Base-by-base conservation (phyloP, 2,329 filamentous ascomycete genomes). In the Lecanicillium sp. region DNA sequence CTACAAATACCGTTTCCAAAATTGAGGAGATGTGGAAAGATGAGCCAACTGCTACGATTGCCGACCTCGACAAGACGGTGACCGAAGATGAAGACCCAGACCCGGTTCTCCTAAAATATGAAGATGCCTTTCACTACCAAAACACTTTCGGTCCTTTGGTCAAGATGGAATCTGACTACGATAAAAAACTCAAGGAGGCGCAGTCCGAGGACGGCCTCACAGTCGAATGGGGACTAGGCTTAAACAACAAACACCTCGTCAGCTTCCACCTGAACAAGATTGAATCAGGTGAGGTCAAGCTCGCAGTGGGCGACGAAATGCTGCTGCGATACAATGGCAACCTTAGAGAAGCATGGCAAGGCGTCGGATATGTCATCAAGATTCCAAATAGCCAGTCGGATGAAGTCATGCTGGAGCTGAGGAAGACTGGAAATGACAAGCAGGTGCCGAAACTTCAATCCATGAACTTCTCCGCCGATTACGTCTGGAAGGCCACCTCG, bases 341-440 rank as follows among this genome's bases (percentile, higher is more conserved):
- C 61, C 71, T 98, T 36, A 85, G 89, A 30, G 77, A 85, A 12
- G 79, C 87, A 43, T 98, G 92, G 92, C 92, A 98, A 59, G 92
- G 92, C 28, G 92, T 98, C 25, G 92, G 92, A 47, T 98, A 98
- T 61, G 92, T 98, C 44, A 89, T 97, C 68, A 98, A 98, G 68
- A 97, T 98, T 44, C 94, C 92, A 17, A 97, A 98, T 72, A 97
- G 97, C 63, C 88, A 95, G 66, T 96, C 89, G 12, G 92, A 98
- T 54, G 90, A 98, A 59, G 92, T 98, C 37, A 94, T 85, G 9
- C 84, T 98, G 47, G 92, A 98, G 60, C 68, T 98, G 56, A 85
- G 92, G 49, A 87, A 92, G 54, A 90, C 92, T 46, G 89, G 87
- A 45, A 94, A 94, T 57, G 89, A 97, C 66, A 97, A 97, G 63